A percentile compares a stretch with the other conserved stretches of the same genome.
Evolutionary conservation across 441 rosid genomes (phyloP).

Genomic region (Croton laevigatus): DNA sequence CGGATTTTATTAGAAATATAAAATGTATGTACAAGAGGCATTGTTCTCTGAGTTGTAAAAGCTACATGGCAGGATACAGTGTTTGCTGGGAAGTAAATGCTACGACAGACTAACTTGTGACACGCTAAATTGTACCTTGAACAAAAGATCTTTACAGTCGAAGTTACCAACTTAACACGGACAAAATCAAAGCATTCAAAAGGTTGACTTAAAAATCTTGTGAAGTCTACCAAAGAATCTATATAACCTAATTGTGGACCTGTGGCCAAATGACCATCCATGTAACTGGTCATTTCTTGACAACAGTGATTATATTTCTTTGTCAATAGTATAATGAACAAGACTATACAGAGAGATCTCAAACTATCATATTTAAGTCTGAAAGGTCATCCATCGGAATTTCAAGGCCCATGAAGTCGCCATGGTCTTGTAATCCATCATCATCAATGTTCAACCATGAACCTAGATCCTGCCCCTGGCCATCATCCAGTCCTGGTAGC

Average conservation of each 20-base stretch:
- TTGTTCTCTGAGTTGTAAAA: conserved; percentile 51
- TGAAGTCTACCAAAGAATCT: conserved; percentile 67
- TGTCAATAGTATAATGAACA: conserved; percentile 80
- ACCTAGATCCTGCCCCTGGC: conserved; percentile 79
- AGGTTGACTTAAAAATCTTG: conserved; percentile 50
- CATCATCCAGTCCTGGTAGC: conserved; percentile 75
- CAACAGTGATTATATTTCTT: conserved; percentile 39
- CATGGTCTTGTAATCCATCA: conserved; percentile 82
- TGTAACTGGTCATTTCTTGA: conserved; percentile 55
- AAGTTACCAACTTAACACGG: conserved; percentile 57
- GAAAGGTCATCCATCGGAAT: conserved; percentile 99
- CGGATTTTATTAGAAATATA: conserved; percentile 63
- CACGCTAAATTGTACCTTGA: conserved; percentile 46
- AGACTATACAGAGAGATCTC: conserved; percentile 79
- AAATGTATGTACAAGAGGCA: conserved; percentile 79
- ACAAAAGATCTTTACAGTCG: conserved; percentile 55
- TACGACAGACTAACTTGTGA: conserved; percentile 45
- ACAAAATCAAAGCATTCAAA: conserved; percentile 51
- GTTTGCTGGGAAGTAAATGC: conserved; percentile 54
- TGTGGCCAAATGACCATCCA: conserved; percentile 47
- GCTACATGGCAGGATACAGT: conserved; percentile 52
- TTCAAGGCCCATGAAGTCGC: conserved; percentile 89
- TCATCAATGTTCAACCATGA: conserved; percentile 98
- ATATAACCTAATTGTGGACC: conserved; percentile 59
- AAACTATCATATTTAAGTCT: conserved; percentile 96